Base-by-base conservation (phyloP, 1,284 basidiomycete genomes). In the Cutaneotrichosporon sp. region DNA sequence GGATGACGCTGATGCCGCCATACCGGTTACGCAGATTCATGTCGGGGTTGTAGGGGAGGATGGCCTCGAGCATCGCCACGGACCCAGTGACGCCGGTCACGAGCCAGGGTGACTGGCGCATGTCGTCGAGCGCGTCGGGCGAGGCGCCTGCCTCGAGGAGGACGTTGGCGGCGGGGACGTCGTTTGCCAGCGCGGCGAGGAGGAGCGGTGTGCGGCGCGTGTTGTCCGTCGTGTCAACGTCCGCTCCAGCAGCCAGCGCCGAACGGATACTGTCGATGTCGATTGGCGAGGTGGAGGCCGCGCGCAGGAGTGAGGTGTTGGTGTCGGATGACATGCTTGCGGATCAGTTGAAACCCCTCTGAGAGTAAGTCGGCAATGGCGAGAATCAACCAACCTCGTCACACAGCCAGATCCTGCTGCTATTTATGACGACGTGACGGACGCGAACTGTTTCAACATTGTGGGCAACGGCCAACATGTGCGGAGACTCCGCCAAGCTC, bases 11-110 rank as follows among this genome's bases (percentile, higher is more conserved):
- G n/a, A 63, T 43, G 7, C 61, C 61, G 38, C 61, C 61, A 33
- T 46, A 63, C 16, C 61, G 52, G 49, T 63, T 63, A 3, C 61
- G 57, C 24, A 58, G 22, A 18, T 7, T 53, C 16, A 63, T 24
- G 43, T 63, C 57, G 11, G 61, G 61, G 16, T 47, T 38, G 54
- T 18, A n/a, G 2, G 38, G 14, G 5, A 63, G 61, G 42, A 63
- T 24, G 3, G 29, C 24, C 56, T 53, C 51, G 22, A 50, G 56
- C 57, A 63, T 63, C 2, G 31, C 38, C 24, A 63, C 61, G 4
- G 38, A 46, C 8, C 61, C 61, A 24, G 61, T 63, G 9, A 63
- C 61, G 31, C 61, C 61, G 18, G 61, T 63, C 9, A 63, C 61
- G 47, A 63, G 61, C 61, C 61, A 63, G 4, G 59, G 45, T 0